Evolutionary conservation across 1,139 yeast genomes (phyloP).

Genomic region (Suzukiozyma palmioleophila): DNA sequence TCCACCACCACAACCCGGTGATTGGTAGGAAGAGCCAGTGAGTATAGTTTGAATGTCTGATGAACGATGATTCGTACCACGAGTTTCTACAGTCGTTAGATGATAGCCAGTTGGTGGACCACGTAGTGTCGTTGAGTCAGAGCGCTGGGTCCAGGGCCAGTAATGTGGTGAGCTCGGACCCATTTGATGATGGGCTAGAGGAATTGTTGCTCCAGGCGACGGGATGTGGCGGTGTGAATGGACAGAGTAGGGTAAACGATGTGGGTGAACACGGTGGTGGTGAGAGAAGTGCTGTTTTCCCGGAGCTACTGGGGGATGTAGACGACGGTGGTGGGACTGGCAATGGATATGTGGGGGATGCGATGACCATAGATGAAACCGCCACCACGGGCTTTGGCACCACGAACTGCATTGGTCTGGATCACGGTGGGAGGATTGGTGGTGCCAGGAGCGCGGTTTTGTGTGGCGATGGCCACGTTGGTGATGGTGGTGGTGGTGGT

Average conservation of each 20-base stretch:
- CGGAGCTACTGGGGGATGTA: no score
- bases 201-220: conserved; percentile 11
- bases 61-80: conserved; percentile 14
- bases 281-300: no score
- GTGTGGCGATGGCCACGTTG: neutral
- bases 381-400: neutral
- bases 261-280: no score
- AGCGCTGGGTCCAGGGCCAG: neutral
- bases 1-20: neutral
- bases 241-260: no score
- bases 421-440: neutral
- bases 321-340: no score
- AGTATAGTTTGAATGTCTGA: neutral
- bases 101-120: conserved; percentile 27
- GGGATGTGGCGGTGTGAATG: no score
- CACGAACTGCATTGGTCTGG: neutral
- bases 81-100: conserved; percentile 30
- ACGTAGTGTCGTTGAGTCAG: conserved; percentile 27
- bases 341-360: no score
- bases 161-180: conserved; percentile 22
- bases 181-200: conserved; percentile 41
- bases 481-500: conserved; percentile 5
- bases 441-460: neutral
- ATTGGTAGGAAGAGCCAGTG: no score
- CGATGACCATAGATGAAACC: neutral